phyloP scores from a whole-genome alignment of 2,329 filamentous ascomycete species.

The Penicillium occitanis region DNA sequence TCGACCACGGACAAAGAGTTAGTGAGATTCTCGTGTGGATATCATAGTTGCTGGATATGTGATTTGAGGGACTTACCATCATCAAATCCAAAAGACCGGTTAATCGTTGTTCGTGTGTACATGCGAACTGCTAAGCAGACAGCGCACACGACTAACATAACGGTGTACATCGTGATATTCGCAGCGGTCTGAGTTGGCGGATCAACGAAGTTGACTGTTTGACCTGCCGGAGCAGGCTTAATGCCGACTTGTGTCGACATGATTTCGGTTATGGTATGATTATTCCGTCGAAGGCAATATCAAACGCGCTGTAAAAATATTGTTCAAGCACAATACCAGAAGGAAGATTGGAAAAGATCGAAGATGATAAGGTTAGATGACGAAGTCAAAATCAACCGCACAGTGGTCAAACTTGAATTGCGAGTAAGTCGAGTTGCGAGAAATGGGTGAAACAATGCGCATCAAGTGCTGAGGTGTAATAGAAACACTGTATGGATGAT shows the following conservation, averaged over 20 bases:
- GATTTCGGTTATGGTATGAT: not conserved
- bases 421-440: not conserved
- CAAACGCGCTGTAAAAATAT: not conserved
- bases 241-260: slow-evolving; percentile 1
- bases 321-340: not conserved
- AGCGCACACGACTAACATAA: not conserved
- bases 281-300: not conserved
- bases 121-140: not conserved
- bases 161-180: slow-evolving; percentile 12
- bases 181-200: slow-evolving; percentile 1
- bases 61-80: not conserved
- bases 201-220: slow-evolving; percentile 3
- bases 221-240: slow-evolving; percentile 6
- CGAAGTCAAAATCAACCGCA: not conserved
- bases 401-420: not conserved
- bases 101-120: not conserved
- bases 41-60: not conserved
- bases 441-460: not conserved
- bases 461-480: not conserved
- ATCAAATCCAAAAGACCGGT: slow-evolving; percentile 6
- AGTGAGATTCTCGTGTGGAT: not conserved
- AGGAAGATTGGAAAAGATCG: not conserved
- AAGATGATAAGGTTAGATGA: not conserved
- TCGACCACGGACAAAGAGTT: not conserved
- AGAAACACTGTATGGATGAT: not conserved